These are phyloP conservation scores for Globisporangium okanoganense DNA, from an alignment of 352 stramenopile genomes.

Conservation along the genomic window DNA sequence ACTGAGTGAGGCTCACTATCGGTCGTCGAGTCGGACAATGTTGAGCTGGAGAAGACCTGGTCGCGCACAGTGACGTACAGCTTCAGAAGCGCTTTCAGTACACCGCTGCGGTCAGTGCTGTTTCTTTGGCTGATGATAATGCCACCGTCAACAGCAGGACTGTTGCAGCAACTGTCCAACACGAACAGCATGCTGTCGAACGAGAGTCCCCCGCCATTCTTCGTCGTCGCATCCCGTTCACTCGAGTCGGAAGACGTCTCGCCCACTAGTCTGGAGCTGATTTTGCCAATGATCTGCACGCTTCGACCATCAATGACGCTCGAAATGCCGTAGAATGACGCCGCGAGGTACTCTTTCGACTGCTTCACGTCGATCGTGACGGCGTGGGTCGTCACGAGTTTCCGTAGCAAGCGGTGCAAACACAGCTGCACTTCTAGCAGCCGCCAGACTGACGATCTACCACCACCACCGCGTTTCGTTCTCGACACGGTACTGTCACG, in stretches of 20 bases:
- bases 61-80: constrained; percentile 35
- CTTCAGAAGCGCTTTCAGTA: constrained; percentile 30
- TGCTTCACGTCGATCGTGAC: constrained; percentile 24
- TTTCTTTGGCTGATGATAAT: not conserved
- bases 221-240: not conserved
- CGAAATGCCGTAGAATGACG: constrained; percentile 26
- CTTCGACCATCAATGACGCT: constrained; percentile 27
- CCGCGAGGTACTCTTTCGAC: constrained; percentile 34
- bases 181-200: constrained; percentile 36
- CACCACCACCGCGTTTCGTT: constrained; percentile 9
- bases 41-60: not conserved
- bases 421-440: constrained; percentile 57
- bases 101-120: not conserved
- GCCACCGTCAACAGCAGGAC: not conserved
- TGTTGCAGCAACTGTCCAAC: constrained; percentile 32
- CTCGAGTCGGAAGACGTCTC: not conserved
- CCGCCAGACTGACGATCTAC: constrained; percentile 34
- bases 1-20: constrained; percentile 7
- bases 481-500: not conserved
- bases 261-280: constrained; percentile 6
- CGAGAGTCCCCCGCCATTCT: constrained; percentile 19
- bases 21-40: not conserved
- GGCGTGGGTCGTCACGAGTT: constrained; percentile 19
- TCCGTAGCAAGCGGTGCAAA: constrained; percentile 44
- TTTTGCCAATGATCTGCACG: constrained; percentile 6